phyloP scores from a whole-genome alignment of 495 filamentous ascomycete genomes.

The Daldinia caldariorum region DNA sequence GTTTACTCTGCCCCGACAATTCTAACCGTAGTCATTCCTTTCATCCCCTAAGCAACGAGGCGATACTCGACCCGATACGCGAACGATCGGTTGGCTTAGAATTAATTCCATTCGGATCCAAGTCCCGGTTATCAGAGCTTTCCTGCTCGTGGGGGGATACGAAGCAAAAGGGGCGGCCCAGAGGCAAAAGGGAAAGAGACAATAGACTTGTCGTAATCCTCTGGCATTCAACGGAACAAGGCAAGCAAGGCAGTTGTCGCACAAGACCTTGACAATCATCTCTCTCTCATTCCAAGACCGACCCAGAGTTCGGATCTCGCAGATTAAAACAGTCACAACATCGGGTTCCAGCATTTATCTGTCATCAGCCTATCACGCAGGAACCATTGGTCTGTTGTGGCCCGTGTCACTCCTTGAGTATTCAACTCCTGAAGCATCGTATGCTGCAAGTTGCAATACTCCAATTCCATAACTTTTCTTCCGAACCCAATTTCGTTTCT shows the following conservation, averaged over 20 bases:
- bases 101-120: slow-evolving; percentile 7
- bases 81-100: slow-evolving; percentile 17
- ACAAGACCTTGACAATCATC: slow-evolving; percentile 27
- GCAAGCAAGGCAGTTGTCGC: slow-evolving; percentile 10
- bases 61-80: slow-evolving; percentile 9
- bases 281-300: slow-evolving; percentile 33
- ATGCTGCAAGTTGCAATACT: slow-evolving; percentile 13
- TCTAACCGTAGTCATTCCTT: slow-evolving; percentile 43
- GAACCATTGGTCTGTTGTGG: slow-evolving; percentile 41
- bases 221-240: slow-evolving; percentile 22
- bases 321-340: slow-evolving; percentile 30
- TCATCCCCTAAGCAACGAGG: slow-evolving; percentile 6
- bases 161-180: neutral
- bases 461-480: slow-evolving; percentile 12
- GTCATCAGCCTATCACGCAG: slow-evolving; percentile 46
- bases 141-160: slow-evolving; percentile 5
- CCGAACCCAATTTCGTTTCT: slow-evolving; percentile 29
- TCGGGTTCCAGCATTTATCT: slow-evolving; percentile 44
- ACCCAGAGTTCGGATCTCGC: slow-evolving; percentile 26
- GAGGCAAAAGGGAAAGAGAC: neutral
- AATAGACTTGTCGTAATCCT: slow-evolving; percentile 14
- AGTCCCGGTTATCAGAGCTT: neutral
- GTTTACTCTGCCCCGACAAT: slow-evolving; percentile 7
- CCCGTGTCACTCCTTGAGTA: slow-evolving; percentile 28
- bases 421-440: slow-evolving; percentile 1